Percentiles rank a stretch among this genome's conserved stretches.
Evolutionary conservation across 352 stramenopile species (phyloP).

Genomic region (Lagenidium sp.): DNA sequence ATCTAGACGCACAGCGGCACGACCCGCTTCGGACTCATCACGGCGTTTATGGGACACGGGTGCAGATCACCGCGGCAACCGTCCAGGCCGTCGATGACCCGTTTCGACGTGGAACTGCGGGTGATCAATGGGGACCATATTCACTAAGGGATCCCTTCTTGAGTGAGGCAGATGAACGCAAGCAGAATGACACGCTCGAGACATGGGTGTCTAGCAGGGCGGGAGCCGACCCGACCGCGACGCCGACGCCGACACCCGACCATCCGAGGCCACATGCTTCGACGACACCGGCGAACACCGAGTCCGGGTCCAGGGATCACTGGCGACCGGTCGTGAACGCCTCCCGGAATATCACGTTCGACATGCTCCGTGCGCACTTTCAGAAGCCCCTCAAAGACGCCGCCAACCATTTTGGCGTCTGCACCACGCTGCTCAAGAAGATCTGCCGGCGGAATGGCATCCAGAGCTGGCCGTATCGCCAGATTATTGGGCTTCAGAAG

Average conservation of each 20-base stretch:
- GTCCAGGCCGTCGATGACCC: too few species aligned
- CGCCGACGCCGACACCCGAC: conserved; percentile 1
- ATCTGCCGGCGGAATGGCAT: conserved; percentile 59
- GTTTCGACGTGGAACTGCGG: too few species aligned
- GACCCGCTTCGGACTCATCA: too few species aligned
- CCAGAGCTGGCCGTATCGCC: conserved; percentile 47
- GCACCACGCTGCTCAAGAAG: conserved; percentile 60
- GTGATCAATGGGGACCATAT: too few species aligned
- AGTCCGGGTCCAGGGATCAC: too few species aligned
- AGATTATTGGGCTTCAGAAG: conserved; percentile 44
- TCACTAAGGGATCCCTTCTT: too few species aligned
- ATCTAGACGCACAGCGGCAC: too few species aligned
- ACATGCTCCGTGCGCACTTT: conserved; percentile 50
- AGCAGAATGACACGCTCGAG: too few species aligned
- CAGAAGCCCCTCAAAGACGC: conserved; percentile 41
- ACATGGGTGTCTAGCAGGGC: too few species aligned
- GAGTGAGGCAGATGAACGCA: too few species aligned
- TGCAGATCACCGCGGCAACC: too few species aligned
- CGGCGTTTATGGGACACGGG: too few species aligned
- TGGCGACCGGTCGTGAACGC: conserved; percentile 14
- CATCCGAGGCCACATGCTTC: background rate
- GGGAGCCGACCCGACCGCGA: conserved; percentile 7
- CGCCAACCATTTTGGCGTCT: conserved; percentile 44
- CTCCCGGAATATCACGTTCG: conserved; percentile 38
- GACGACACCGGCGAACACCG: background rate